Evolutionary conservation across 192 early-diverging fungal species (phyloP).

Genomic region (Rhizoclosmatium sp.): DNA sequence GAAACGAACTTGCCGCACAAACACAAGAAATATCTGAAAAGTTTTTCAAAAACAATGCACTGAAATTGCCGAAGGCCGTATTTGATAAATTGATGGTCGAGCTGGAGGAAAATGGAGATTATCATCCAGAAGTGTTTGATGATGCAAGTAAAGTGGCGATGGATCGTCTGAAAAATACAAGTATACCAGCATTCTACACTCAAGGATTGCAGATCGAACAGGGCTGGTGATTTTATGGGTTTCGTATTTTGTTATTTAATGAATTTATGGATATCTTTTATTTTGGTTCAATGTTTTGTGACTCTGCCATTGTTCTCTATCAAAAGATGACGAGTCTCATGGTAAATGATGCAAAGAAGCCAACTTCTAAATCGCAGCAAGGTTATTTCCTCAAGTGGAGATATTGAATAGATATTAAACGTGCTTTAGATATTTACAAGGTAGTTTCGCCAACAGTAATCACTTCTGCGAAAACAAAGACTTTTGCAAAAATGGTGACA

Average conservation of each 20-base stretch:
- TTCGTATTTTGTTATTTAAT: neutral
- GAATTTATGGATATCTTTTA: neutral
- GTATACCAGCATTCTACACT: slow-evolving; percentile 27
- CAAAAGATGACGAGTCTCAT: too few species aligned
- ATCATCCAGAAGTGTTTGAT: slow-evolving; percentile 30
- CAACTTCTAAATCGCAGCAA: too few species aligned
- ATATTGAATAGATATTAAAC: too few species aligned
- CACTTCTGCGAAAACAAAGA: neutral
- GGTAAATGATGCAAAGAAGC: too few species aligned
- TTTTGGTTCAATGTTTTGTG: neutral
- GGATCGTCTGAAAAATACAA: slow-evolving; percentile 21
- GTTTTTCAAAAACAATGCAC: slow-evolving; percentile 9
- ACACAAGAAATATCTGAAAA: slow-evolving; percentile 14
- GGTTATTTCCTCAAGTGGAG: too few species aligned
- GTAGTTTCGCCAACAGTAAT: neutral
- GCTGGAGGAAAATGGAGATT: slow-evolving; percentile 9
- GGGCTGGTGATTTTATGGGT: slow-evolving; percentile 7
- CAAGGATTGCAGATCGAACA: slow-evolving; percentile 21
- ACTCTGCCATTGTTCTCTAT: too few species aligned
- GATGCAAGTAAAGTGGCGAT: slow-evolving; percentile 14
- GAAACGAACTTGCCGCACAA: slow-evolving; percentile 9
- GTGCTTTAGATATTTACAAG: too few species aligned
- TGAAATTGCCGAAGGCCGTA: neutral
- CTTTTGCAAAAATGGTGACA: slow-evolving; percentile 26
- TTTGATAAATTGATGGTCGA: neutral